phyloP scores from a whole-genome alignment of 768 basidiomycete species.

The Piloderma croceum region DNA sequence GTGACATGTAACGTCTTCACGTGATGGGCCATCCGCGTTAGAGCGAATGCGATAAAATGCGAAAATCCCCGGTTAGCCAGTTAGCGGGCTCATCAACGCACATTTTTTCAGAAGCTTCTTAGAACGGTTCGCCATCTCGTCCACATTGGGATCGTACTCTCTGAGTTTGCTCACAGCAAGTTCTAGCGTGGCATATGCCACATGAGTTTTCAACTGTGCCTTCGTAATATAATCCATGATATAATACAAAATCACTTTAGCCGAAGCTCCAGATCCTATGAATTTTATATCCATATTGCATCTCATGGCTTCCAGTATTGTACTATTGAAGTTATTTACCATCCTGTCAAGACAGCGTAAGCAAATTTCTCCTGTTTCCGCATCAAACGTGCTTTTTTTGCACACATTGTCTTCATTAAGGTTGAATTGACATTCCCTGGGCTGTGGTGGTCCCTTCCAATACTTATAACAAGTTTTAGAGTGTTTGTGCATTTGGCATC shows the following conservation, averaged over 20 bases:
- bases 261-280: slow-evolving; percentile 34
- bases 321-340: slow-evolving; percentile 40
- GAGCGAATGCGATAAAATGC: too few relatives aligned
- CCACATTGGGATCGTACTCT: slow-evolving; percentile 1
- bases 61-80: too few relatives aligned
- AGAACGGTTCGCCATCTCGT: neutral
- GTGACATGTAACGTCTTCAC: too few relatives aligned
- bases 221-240: slow-evolving; percentile 49
- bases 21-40: too few relatives aligned
- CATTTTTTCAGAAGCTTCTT: slow-evolving; percentile 20
- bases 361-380: slow-evolving; percentile 25
- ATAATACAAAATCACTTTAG: slow-evolving; percentile 41
- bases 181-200: slow-evolving; percentile 35
- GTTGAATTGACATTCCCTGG: slow-evolving; percentile 26
- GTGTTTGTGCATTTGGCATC: slow-evolving; percentile 31
- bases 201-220: slow-evolving; percentile 34
- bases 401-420: slow-evolving; percentile 17
- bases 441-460: too few relatives aligned
- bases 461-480: slow-evolving; percentile 35
- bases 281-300: too few relatives aligned
- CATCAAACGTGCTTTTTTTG: slow-evolving; percentile 19
- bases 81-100: too few relatives aligned
- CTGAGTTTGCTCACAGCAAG: slow-evolving; percentile 22
- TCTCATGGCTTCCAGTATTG: slow-evolving; percentile 29
- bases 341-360: slow-evolving; percentile 32